Percentiles rank a stretch among this genome's conserved stretches.
These are phyloP conservation scores for Mortierella sp. DNA, from an alignment of 371 early-diverging fungal genomes.

Conservation along the genomic window DNA sequence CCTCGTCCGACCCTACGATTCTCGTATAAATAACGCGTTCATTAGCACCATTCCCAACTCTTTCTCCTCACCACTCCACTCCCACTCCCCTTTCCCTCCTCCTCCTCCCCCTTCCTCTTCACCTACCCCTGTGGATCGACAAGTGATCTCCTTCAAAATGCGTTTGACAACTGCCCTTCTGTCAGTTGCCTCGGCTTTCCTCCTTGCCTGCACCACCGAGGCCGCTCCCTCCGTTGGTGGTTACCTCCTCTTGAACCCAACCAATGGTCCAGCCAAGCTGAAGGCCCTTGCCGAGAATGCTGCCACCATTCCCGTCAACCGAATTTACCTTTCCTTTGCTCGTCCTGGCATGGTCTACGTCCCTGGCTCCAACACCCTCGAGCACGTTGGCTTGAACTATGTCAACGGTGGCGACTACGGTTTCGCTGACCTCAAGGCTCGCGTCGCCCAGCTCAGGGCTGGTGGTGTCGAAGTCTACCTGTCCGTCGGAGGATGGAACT, in stretches of 20 bases:
- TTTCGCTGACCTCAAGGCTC: constrained; percentile 47
- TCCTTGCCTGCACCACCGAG: constrained; percentile 20
- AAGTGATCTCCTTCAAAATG: constrained; percentile 9
- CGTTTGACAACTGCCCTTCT: constrained; percentile 30
- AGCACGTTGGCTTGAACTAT: constrained; percentile 46
- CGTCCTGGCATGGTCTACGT: constrained; percentile 52
- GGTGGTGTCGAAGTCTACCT: constrained; percentile 49
- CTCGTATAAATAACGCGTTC: neutral
- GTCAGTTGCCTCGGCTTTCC: constrained; percentile 38
- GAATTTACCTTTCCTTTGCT: constrained; percentile 46
- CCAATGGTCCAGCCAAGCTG: constrained; percentile 43
- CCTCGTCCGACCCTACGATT: too few relatives aligned
- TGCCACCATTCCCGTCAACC: constrained; percentile 51
- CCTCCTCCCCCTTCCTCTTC: neutral
- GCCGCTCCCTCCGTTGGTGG: constrained; percentile 30
- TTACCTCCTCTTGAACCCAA: constrained; percentile 47
- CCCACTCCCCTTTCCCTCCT: neutral
- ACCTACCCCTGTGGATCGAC: neutral
- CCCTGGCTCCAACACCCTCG: constrained; percentile 48
- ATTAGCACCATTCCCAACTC: neutral
- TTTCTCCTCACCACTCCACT: neutral
- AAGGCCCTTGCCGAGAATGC: constrained; percentile 51
- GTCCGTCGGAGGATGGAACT: constrained; percentile 54
- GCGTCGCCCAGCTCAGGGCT: constrained; percentile 33
- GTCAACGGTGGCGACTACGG: constrained; percentile 39